A percentile compares a stretch with the other conserved stretches of the same genome.
Evolutionary conservation across 495 filamentous ascomycete genomes (phyloP).

Genomic region (Penicillium cosmopolitanum): DNA sequence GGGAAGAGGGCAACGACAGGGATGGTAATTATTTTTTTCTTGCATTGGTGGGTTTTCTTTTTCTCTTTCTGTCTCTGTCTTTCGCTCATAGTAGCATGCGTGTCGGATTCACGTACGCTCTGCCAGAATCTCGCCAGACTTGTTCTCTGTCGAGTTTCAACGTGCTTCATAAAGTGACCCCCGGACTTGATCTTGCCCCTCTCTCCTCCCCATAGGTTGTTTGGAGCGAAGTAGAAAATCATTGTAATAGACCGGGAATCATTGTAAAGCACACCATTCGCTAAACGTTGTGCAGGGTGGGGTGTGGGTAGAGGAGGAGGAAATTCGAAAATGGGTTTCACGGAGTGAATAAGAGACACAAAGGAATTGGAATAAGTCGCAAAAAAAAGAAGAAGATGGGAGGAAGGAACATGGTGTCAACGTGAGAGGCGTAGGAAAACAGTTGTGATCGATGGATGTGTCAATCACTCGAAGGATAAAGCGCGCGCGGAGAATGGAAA

Average conservation of each 20-base stretch:
- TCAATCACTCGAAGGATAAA: conserved; percentile 19
- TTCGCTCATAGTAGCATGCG: conserved; percentile 2
- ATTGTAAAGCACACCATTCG: conserved; percentile 16
- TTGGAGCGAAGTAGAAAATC: too few relatives aligned
- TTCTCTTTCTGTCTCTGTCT: conserved; percentile 14
- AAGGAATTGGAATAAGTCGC: conserved; percentile 32
- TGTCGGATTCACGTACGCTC: not conserved
- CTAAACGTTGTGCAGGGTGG: conserved; percentile 15
- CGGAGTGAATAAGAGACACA: conserved; percentile 24
- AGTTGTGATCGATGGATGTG: conserved; percentile 4
- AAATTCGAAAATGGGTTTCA: conserved; percentile 29
- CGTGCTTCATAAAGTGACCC: not conserved
- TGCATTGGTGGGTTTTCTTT: conserved; percentile 19
- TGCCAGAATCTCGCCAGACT: conserved; percentile 1
- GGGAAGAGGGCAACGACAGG: conserved; percentile 19
- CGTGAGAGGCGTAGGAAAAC: conserved; percentile 17
- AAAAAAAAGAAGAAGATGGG: conserved; percentile 31
- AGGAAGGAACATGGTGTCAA: conserved; percentile 19
- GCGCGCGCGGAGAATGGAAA: conserved; percentile 10
- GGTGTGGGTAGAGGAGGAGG: conserved; percentile 9
- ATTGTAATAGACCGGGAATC: too few relatives aligned
- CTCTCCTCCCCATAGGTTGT: not conserved
- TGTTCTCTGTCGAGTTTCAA: not conserved
- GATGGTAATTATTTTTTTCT: conserved; percentile 13
- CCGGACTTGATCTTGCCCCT: not conserved